Percentiles rank a stretch among this genome's conserved stretches.
Evolutionary conservation across 208 protist species (phyloP).

Genomic region (Endotrypanum monterogeii): DNA sequence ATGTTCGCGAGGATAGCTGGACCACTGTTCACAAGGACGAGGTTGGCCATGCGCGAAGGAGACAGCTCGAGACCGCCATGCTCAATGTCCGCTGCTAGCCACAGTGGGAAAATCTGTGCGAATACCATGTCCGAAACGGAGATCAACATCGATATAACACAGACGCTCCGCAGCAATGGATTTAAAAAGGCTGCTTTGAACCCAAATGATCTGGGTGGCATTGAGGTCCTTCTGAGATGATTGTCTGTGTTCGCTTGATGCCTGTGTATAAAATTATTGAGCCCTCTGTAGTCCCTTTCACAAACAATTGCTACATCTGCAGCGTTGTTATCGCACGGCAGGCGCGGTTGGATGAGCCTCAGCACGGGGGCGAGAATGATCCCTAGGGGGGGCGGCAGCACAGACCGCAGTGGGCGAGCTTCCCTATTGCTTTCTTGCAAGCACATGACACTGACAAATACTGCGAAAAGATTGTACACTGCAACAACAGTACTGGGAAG

Average conservation of each 20-base stretch:
- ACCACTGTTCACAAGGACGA: slow-evolving; percentile 52
- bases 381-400: slow-evolving; percentile 23
- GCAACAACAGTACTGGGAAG: slow-evolving; percentile 61
- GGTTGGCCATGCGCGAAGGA: slow-evolving; percentile 32
- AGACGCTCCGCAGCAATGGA: slow-evolving; percentile 47
- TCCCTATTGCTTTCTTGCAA: slow-evolving; percentile 61
- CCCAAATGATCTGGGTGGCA: slow-evolving; percentile 44
- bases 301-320: slow-evolving; percentile 20
- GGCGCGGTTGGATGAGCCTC: slow-evolving; percentile 35
- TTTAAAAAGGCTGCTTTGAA: slow-evolving; percentile 58
- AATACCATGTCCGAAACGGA: slow-evolving; percentile 63
- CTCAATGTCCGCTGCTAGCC: slow-evolving; percentile 34
- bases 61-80: slow-evolving; percentile 43
- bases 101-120: slow-evolving; percentile 63
- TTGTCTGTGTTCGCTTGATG: not conserved
- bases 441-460: slow-evolving; percentile 41
- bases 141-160: slow-evolving; percentile 73
- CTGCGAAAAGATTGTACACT: slow-evolving; percentile 55
- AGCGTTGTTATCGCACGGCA: slow-evolving; percentile 18
- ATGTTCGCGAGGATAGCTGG: slow-evolving; percentile 61
- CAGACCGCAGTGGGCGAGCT: slow-evolving; percentile 25
- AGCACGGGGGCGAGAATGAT: slow-evolving; percentile 27
- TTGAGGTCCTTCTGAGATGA: not conserved
- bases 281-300: not conserved
- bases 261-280: no score